Evolutionary conservation across 179 eudicot genomes (phyloP).

Genomic region (Silene coronaria): DNA sequence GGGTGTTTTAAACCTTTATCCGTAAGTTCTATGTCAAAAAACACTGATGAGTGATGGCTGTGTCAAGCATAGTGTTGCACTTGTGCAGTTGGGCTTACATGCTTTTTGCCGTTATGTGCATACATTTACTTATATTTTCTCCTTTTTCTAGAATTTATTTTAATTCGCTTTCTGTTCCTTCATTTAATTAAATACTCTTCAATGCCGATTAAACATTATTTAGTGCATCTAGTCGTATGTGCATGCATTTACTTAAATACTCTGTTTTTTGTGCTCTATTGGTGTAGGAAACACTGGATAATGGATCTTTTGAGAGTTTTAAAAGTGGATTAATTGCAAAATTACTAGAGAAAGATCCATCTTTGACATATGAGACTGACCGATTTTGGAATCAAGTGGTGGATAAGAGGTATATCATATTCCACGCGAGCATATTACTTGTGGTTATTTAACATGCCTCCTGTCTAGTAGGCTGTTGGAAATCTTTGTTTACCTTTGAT

Average conservation of each 20-base stretch:
- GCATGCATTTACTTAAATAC: not conserved
- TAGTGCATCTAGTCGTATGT: not conserved
- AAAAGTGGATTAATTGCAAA: conserved; percentile 67
- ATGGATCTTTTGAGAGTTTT: conserved; percentile 65
- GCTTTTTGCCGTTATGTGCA: no score
- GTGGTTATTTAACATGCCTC: conserved; percentile 4
- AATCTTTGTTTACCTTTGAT: not conserved
- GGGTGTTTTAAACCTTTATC: not conserved
- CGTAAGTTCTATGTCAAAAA: no score
- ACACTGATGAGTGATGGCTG: no score
- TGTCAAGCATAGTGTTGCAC: no score
- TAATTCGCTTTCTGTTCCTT: not conserved
- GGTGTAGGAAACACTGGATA: conserved; percentile 67
- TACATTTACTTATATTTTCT: no score
- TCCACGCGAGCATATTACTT: not conserved
- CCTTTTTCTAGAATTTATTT: not conserved
- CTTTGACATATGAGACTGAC: conserved; percentile 74
- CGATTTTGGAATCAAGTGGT: conserved; percentile 78
- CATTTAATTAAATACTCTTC: not conserved
- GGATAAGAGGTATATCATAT: conserved; percentile 55
- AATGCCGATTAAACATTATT: not conserved
- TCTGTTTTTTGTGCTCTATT: not conserved
- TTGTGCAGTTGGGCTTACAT: no score
- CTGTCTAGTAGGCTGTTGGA: not conserved
- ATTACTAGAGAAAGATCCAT: conserved; percentile 82